These are phyloP conservation scores for Dryas integrifolia DNA, from an alignment of 331 rosid genomes.

Conservation along the genomic window DNA sequence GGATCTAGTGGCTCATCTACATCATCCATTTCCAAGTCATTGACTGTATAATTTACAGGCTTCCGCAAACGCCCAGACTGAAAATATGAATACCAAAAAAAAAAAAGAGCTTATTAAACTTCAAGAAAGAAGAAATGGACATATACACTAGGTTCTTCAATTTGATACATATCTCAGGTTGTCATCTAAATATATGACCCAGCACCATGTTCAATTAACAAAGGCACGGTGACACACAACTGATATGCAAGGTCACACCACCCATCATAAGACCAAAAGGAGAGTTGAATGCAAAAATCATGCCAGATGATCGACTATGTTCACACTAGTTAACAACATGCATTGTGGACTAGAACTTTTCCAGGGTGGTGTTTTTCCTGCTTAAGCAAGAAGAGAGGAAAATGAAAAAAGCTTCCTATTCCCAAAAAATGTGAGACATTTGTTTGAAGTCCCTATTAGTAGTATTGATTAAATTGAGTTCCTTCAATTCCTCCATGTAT, in stretches of 20 bases:
- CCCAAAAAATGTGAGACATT: too few species aligned
- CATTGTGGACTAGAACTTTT: too few species aligned
- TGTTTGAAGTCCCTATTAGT: too few species aligned
- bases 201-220: neutral
- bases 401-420: too few species aligned
- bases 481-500: too few species aligned
- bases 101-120: neutral
- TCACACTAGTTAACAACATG: neutral
- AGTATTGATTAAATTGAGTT: too few species aligned
- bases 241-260: neutral
- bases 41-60: conserved; percentile 48
- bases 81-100: conserved; percentile 10
- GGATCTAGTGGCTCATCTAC: conserved; percentile 34
- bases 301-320: neutral
- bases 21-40: conserved; percentile 47
- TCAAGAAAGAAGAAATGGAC: neutral
- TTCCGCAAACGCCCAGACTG: conserved; percentile 72
- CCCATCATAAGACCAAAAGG: neutral
- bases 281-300: neutral
- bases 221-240: neutral
- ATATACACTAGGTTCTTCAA: neutral
- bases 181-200: neutral
- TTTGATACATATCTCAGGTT: neutral
- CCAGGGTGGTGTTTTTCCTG: too few species aligned
- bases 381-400: too few species aligned